Conservation (phyloP, 2,329 filamentous ascomycete genomes). For the Aschersonia sp. region DNA sequence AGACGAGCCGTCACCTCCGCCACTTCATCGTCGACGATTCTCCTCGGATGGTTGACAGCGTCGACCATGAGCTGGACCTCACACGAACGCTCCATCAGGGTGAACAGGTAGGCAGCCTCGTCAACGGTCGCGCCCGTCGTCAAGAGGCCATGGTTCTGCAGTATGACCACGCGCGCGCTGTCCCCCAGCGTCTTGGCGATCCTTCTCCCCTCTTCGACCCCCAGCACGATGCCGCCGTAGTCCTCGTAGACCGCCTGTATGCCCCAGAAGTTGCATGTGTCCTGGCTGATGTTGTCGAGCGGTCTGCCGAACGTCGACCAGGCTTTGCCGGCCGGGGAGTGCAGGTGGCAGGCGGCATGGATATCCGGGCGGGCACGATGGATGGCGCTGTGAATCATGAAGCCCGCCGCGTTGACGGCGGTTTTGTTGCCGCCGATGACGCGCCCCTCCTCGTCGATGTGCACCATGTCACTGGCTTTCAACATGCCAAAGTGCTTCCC, state of each 20-base stretch:
- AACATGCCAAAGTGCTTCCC: constrained; percentile 44
- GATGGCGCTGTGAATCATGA: constrained; percentile 52
- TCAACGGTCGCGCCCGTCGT: constrained; percentile 55
- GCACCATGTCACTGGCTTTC: constrained; percentile 51
- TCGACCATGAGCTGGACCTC: constrained; percentile 52
- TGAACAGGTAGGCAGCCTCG: constrained; percentile 56
- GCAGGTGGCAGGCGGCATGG: constrained; percentile 51
- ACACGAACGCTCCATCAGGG: constrained; percentile 51
- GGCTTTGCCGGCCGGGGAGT: constrained; percentile 47
- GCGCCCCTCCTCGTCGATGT: constrained; percentile 42
- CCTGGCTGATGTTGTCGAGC: constrained; percentile 56
- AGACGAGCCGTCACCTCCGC: constrained; percentile 16
- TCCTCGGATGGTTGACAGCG: constrained; percentile 33
- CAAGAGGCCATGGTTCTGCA: constrained; percentile 56
- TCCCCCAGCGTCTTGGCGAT: constrained; percentile 46
- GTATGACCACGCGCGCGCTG: constrained; percentile 39
- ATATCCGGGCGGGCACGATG: constrained; percentile 49
- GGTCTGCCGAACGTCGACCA: constrained; percentile 48
- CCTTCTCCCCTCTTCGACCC: constrained; percentile 45
- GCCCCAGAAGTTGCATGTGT: constrained; percentile 46
- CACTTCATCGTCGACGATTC: constrained; percentile 24
- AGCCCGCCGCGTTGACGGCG: constrained; percentile 52
- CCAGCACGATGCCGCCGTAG: constrained; percentile 32
- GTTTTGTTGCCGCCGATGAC: constrained; percentile 44
- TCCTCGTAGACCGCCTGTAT: constrained; percentile 48